Evolutionary conservation across 495 filamentous ascomycete species (phyloP), one percentile per base, ranked within the genome.

Genomic region (Elasticomyces elasticus): DNA sequence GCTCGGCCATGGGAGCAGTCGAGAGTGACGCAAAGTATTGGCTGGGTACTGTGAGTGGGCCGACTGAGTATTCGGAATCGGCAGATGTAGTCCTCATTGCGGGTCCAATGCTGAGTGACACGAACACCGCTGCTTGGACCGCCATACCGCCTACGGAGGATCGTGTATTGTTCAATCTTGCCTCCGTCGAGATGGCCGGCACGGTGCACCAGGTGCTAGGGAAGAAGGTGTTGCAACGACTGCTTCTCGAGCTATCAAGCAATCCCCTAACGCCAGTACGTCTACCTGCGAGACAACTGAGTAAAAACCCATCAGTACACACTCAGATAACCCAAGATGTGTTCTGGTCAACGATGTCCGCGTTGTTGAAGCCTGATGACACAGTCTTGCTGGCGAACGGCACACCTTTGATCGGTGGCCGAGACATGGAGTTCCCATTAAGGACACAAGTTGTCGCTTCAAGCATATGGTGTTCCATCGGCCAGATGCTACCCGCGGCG

Each of bases 401-500:
- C 42, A 65, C 62, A 3, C 51, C 62, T 10, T 48, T 55, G 10
- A 40, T 59, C 17, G 59, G 62, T 28, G 53, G 56, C 22, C 52
- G 60, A 15, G 56, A 55, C 38, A 50, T 60, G 11, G 22, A 54
- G 12, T 49, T 62, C 6, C 60, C 55, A 5, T 7, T n/a, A 1
- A 11, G 15, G 12, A 23, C 24, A 19, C 52, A 55, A 28, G 52
- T 72, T 48, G 66, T 76, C 54, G 58, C 57, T 30, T 66, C 69
- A 19, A 63, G 65, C 1, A 72, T 68, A 38, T 75, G 69, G 67
- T 63, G 71, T 1, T 74, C 72, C 0, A 72, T 55, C 20, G 74
- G 75, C 0, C 71, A 72, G 62, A 76, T 73, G 70, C 63, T 77
- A 13, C 71, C 69, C 11, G 72, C 73, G 7, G 68, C 67, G n/a